Evolutionary conservation across 805 yeast species (phyloP), one percentile per base, ranked within the genome.

Genomic region (Candida endomychidarum): DNA sequence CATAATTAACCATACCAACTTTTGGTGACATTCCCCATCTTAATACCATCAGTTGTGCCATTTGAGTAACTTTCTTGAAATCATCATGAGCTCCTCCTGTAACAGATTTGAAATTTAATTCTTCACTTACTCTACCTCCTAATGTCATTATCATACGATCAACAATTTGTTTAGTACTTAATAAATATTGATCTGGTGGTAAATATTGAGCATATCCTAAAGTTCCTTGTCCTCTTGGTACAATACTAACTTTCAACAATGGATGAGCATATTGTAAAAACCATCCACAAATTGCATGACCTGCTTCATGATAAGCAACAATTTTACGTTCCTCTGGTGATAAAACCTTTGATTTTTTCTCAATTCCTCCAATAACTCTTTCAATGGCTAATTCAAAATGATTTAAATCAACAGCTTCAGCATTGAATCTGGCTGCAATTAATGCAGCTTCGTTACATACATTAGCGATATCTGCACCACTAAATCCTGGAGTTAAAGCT

Each of bases 241-340:
- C 87, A 53, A 95, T 93, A 11, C 97, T 87, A 14, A 93, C 99
- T 70, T 93, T 93, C 45, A 93, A 72, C 42, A 95, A 70, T 6
- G 99, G 99, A 58, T 91, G 96, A 2, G 98, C 96, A 61, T 77
- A 76, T 61, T 86, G 78, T 55, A 93, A 74, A 57, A 72, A 89
- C 99, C 99, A 93, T 9, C 99, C 99, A 63, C 98, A 90, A 45
- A 93, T 79, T 8, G 99, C 99, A 65, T 95, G 99, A 3, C 99
- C 99, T 3, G 99, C 99, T 63, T 93, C 99, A 60, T 95, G 99
- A 56, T 85, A 93, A 0, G 99, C 99, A 42, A 95, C 96, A 19
- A 88, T 80, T 47, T 73, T 80, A 65, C 89, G 87, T 58, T 95
- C 98, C 44, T 84, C 90, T 1, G 88, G 83, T 2, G 88, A 79